Percentiles rank a stretch among this genome's conserved stretches.
Conservation (phyloP, 202 grass and related monocot genomes). For the Setaria viridis region DNA sequence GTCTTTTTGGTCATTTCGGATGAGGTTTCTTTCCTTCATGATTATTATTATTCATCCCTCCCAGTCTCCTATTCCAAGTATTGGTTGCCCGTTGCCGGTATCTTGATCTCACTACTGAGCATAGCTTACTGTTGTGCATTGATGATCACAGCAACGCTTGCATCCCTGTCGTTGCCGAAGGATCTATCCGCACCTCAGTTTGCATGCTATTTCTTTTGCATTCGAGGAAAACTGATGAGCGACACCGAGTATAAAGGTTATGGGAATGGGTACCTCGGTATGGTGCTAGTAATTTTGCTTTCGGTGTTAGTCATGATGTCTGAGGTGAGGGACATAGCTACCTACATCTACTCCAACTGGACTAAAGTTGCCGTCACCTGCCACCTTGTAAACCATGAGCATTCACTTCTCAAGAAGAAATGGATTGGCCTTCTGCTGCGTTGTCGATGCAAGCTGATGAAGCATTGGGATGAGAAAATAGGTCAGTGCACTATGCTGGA, state of each 20-base stretch:
- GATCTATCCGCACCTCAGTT: too few species aligned
- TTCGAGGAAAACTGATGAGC: not conserved
- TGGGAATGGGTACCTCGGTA: not conserved
- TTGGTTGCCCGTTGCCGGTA: not conserved
- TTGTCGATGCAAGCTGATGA: not conserved
- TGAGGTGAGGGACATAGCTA: not conserved
- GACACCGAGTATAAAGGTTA: rapidly evolving
- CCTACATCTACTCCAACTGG: conserved; percentile 23
- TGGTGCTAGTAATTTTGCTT: not conserved
- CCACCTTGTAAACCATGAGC: not conserved
- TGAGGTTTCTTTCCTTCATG: conserved; percentile 30
- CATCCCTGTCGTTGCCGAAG: too few species aligned
- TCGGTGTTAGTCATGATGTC: not conserved
- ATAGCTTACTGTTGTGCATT: not conserved
- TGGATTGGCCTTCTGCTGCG: not conserved
- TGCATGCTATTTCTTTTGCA: too few species aligned
- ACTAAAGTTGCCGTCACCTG: conserved; percentile 12
- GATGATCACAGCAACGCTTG: too few species aligned
- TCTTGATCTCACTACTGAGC: not conserved
- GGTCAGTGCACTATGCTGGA: not conserved
- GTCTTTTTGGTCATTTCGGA: not conserved
- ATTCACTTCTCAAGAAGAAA: not conserved
- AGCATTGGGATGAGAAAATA: not conserved
- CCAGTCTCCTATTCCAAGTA: not conserved
- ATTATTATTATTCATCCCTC: conserved; percentile 24